Evolutionary conservation across 1,139 yeast species (phyloP).

Genomic region (Saccharomycopsis phalli): DNA sequence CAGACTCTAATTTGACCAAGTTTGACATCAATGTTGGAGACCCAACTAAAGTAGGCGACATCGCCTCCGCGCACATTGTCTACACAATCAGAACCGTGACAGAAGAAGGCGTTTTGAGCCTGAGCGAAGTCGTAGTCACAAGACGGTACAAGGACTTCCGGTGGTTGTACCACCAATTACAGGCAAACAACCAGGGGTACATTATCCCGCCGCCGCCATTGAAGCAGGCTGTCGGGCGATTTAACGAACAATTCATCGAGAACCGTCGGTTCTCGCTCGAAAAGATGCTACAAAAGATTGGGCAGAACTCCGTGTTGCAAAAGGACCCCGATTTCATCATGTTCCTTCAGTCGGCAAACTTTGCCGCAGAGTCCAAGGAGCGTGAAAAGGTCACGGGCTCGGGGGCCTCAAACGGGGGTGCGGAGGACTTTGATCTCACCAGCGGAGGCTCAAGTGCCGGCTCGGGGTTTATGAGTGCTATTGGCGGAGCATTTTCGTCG

Average conservation of each 20-base stretch:
- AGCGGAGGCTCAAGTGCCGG: conserved; percentile 26
- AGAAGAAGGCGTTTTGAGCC: conserved; percentile 22
- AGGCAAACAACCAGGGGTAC: conserved; percentile 78
- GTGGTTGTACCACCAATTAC: conserved; percentile 84
- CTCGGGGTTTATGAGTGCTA: conserved; percentile 56
- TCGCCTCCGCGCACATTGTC: conserved; percentile 82
- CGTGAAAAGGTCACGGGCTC: conserved; percentile 51
- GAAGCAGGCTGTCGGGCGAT: conserved; percentile 85
- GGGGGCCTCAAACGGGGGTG: conserved; percentile 39
- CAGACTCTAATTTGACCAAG: conserved; percentile 24
- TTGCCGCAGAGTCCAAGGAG: conserved; percentile 54
- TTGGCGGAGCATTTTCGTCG: conserved; percentile 41
- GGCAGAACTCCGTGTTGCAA: conserved; percentile 46
- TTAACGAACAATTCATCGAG: conserved; percentile 82
- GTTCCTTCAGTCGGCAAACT: conserved; percentile 70
- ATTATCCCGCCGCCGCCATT: conserved; percentile 97
- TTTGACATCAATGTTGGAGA: conserved; percentile 76
- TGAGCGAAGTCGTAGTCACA: conserved; percentile 44
- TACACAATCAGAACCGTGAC: conserved; percentile 56
- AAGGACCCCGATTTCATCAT: conserved; percentile 68
- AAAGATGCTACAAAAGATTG: conserved; percentile 69
- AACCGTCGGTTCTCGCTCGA: conserved; percentile 81
- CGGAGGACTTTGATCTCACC: conserved; percentile 27
- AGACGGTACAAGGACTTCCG: conserved; percentile 78
- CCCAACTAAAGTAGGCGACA: conserved; percentile 86